A percentile compares a stretch with the other conserved stretches of the same genome.
phyloP scores from a whole-genome alignment of 2,329 filamentous ascomycete species.

The Tolypocladium pustulatum region DNA sequence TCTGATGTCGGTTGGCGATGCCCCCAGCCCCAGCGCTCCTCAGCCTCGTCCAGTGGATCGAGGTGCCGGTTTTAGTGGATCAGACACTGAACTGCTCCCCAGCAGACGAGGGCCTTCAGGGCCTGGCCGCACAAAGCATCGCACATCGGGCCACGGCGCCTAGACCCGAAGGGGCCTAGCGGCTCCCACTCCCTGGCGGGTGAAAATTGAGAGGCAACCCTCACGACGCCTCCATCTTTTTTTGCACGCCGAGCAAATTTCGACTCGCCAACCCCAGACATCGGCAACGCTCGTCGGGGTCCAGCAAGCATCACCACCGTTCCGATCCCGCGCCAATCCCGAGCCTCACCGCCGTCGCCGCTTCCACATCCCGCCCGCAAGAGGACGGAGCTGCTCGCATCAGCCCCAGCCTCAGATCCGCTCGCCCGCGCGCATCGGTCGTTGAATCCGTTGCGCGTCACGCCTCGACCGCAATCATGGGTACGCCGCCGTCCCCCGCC shows the following conservation, averaged over 20 bases:
- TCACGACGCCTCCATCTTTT: slow-evolving; percentile 26
- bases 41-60: background rate
- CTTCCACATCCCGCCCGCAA: background rate
- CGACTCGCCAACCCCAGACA: slow-evolving; percentile 31
- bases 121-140: background rate
- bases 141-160: background rate
- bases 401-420: background rate
- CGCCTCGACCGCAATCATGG: slow-evolving; percentile 49
- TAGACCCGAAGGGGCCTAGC: slow-evolving; percentile 21
- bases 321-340: slow-evolving; percentile 8
- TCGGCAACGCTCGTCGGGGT: slow-evolving; percentile 27
- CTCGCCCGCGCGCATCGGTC: slow-evolving; percentile 26
- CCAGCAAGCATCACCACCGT: slow-evolving; percentile 14
- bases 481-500: slow-evolving; percentile 25
- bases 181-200: slow-evolving; percentile 27
- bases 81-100: background rate
- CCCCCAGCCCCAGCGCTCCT: background rate
- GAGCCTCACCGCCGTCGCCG: slow-evolving; percentile 1
- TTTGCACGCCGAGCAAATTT: slow-evolving; percentile 33
- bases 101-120: background rate
- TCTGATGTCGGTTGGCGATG: too few relatives aligned
- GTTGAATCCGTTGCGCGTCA: slow-evolving; percentile 34
- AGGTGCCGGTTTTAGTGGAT: background rate
- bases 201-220: slow-evolving; percentile 33
- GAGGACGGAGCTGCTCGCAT: background rate